Evolutionary conservation across 768 basidiomycete genomes (phyloP).

Genomic region (Suillus variegatus): DNA sequence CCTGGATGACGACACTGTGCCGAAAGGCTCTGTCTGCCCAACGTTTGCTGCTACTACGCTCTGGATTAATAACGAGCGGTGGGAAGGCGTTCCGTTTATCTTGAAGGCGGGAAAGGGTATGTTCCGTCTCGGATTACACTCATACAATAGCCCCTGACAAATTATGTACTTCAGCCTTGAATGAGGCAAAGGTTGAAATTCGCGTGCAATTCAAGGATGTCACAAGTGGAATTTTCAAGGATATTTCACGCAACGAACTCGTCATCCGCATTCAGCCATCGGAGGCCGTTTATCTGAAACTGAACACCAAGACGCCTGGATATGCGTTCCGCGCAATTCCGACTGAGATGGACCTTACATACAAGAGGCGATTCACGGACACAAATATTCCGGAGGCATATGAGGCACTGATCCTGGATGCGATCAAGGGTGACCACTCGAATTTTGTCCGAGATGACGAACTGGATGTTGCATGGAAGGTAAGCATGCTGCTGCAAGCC

Average conservation of each 20-base stretch:
- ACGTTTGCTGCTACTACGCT: slow-evolving; percentile 91
- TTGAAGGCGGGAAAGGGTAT: slow-evolving; percentile 96
- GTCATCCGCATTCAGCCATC: slow-evolving; percentile 96
- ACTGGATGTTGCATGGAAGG: slow-evolving; percentile 97
- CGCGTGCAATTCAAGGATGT: slow-evolving; percentile 99
- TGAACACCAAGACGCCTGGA: slow-evolving; percentile 95
- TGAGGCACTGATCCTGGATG: slow-evolving; percentile 93
- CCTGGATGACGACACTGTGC: slow-evolving; percentile 94
- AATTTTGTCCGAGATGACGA: slow-evolving; percentile 99
- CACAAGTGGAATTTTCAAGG: slow-evolving; percentile 93
- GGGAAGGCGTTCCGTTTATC: slow-evolving; percentile 99
- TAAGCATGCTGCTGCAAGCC: slow-evolving; percentile 32
- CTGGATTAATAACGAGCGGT: slow-evolving; percentile 92
- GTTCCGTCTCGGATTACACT: slow-evolving; percentile 22
- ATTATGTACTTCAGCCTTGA: slow-evolving; percentile 61
- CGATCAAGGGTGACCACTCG: slow-evolving; percentile 96
- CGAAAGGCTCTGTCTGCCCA: slow-evolving; percentile 88
- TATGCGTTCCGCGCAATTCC: slow-evolving; percentile 88
- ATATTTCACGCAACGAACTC: slow-evolving; percentile 95
- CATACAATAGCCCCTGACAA: slow-evolving; percentile 15
- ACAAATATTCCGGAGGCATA: slow-evolving; percentile 95
- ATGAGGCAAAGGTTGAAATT: slow-evolving; percentile 98
- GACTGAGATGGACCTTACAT: slow-evolving; percentile 97
- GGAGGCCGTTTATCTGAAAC: slow-evolving; percentile 95
- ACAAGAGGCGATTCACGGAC: slow-evolving; percentile 93